These are phyloP conservation scores for Abrus pulchellus DNA, from an alignment of 306 rosid genomes.

Conservation along the genomic window DNA sequence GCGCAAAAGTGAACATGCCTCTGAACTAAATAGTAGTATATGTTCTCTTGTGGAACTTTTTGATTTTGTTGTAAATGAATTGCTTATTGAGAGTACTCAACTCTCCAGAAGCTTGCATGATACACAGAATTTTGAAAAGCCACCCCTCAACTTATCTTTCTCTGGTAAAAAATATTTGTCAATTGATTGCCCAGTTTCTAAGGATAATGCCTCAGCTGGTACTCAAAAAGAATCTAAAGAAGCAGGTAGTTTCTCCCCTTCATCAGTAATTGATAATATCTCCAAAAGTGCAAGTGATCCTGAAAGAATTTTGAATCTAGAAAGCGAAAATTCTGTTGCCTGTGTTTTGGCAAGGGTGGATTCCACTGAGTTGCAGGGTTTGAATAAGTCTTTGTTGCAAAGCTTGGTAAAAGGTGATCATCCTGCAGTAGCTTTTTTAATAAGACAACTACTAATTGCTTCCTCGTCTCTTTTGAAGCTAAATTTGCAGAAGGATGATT, in stretches of 20 bases:
- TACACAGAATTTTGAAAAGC: slow-evolving; percentile 49
- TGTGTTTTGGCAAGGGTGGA: slow-evolving; percentile 60
- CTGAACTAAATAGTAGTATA: slow-evolving; percentile 64
- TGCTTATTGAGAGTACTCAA: slow-evolving; percentile 56
- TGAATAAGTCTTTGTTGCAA: slow-evolving; percentile 67
- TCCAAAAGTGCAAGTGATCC: slow-evolving; percentile 43
- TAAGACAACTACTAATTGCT: slow-evolving; percentile 79
- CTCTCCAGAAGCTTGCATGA: slow-evolving; percentile 53
- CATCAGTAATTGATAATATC: slow-evolving; percentile 50
- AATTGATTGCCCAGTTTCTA: slow-evolving; percentile 30
- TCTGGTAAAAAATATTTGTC: slow-evolving; percentile 41
- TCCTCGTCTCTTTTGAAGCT: slow-evolving; percentile 74
- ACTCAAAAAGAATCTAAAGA: slow-evolving; percentile 46
- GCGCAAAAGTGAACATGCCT: slow-evolving; percentile 54
- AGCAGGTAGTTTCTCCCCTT: slow-evolving; percentile 49
- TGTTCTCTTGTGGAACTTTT: slow-evolving; percentile 57
- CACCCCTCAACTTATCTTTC: slow-evolving; percentile 19
- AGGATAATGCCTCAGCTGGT: slow-evolving; percentile 50
- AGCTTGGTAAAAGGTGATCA: slow-evolving; percentile 73
- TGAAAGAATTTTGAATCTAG: slow-evolving; percentile 46
- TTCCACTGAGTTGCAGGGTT: slow-evolving; percentile 56
- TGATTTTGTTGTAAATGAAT: slow-evolving; percentile 55
- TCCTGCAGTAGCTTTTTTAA: slow-evolving; percentile 69
- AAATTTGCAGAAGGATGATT: slow-evolving; percentile 60
- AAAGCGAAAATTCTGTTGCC: slow-evolving; percentile 54